Evolutionary conservation across 129 eudicot species (phyloP).

Genomic region (Ambrosia artemisiifolia): DNA sequence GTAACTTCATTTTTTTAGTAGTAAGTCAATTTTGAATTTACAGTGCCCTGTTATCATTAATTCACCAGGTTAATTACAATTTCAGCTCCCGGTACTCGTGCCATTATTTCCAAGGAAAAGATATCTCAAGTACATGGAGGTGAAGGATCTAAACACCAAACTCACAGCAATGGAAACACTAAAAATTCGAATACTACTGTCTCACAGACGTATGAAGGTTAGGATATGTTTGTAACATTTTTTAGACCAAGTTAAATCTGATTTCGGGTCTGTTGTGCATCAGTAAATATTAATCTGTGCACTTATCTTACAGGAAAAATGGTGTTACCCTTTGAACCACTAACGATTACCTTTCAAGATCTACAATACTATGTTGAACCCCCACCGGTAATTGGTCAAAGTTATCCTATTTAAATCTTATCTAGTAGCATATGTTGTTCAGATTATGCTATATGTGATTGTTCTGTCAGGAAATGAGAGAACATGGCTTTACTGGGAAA

Average conservation of each 20-base stretch:
- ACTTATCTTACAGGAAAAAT: slow-evolving; percentile 48
- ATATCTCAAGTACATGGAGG: slow-evolving; percentile 37
- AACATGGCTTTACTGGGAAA: slow-evolving; percentile 52
- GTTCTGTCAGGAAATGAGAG: slow-evolving; percentile 57
- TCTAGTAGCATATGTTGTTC: background rate
- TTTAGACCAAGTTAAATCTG: background rate
- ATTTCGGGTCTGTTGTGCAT: background rate
- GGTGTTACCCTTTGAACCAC: slow-evolving; percentile 73
- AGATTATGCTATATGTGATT: background rate
- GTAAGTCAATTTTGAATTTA: background rate
- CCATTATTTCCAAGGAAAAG: slow-evolving; percentile 62
- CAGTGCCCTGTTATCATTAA: background rate
- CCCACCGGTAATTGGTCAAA: slow-evolving; percentile 43
- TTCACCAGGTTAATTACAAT: background rate
- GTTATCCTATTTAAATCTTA: background rate
- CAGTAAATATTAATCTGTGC: background rate
- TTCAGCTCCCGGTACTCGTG: slow-evolving; percentile 65
- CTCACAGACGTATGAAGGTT: slow-evolving; percentile 37
- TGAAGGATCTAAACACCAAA: slow-evolving; percentile 19
- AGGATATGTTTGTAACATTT: slow-evolving; percentile 11
- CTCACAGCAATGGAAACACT: slow-evolving; percentile 13
- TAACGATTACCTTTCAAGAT: slow-evolving; percentile 56
- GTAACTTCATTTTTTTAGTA: slow-evolving; percentile 21
- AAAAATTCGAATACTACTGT: background rate
- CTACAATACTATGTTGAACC: slow-evolving; percentile 75